Percentiles rank a stretch among this genome's conserved stretches.
These are phyloP conservation scores for Cercospora brassicicola DNA, from an alignment of 2,329 filamentous ascomycete species.

Conservation along the genomic window DNA sequence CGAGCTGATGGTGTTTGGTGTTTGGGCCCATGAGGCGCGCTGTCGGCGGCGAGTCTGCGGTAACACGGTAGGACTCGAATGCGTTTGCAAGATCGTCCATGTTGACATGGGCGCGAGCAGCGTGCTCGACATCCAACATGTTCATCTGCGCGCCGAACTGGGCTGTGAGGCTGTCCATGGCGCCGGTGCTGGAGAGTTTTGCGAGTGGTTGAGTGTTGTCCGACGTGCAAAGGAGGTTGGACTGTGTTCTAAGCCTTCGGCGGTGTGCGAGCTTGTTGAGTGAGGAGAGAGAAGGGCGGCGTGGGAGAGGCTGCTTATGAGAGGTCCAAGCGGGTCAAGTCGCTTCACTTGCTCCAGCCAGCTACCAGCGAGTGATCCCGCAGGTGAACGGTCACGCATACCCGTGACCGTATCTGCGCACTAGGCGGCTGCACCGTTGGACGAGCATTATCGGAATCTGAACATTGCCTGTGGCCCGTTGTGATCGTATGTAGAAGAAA, in stretches of 20 bases:
- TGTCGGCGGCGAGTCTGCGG: not conserved
- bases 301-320: not conserved
- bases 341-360: not conserved
- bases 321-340: not conserved
- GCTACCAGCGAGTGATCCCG: not conserved
- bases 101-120: not conserved
- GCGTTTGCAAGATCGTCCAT: not conserved
- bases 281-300: not conserved
- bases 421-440: not conserved
- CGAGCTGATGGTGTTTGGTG: not conserved
- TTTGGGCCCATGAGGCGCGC: not conserved
- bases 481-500: not conserved
- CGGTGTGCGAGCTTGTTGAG: not conserved
- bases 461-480: not conserved
- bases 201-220: not conserved
- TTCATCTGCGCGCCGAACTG: not conserved
- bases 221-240: not conserved
- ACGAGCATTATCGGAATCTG: not conserved
- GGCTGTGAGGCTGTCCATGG: not conserved
- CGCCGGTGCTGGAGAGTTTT: not conserved
- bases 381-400: not conserved
- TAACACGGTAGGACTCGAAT: not conserved
- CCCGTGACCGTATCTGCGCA: not conserved
- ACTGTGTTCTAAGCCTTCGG: not conserved
- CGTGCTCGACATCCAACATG: not conserved